Conservation (phyloP, 768 basidiomycete species). For the Dendrothele bispora region DNA sequence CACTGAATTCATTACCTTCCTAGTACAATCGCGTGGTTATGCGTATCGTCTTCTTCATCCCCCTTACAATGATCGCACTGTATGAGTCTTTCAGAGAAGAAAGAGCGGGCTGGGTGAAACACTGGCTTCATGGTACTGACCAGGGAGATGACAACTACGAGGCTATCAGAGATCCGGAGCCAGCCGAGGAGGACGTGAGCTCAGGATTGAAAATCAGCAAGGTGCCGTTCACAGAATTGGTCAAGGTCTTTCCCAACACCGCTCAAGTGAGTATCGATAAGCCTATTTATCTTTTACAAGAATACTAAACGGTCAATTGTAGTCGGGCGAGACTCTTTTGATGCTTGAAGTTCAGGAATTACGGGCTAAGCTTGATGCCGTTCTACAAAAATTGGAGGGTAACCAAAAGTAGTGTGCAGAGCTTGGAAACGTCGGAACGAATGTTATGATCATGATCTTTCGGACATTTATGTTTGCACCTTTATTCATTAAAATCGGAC, state of each 20-base stretch:
- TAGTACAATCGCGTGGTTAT: constrained; percentile 81
- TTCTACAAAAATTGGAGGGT: constrained; percentile 38
- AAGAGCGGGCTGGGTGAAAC: constrained; percentile 62
- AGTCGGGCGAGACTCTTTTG: constrained; percentile 74
- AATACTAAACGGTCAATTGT: constrained; percentile 1
- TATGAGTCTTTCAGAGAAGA: constrained; percentile 61
- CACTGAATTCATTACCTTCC: constrained; percentile 1
- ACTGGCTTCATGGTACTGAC: constrained; percentile 63
- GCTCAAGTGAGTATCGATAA: constrained; percentile 51
- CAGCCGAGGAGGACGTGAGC: constrained; percentile 53
- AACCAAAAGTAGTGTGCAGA: too few species aligned
- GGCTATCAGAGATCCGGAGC: constrained; percentile 55
- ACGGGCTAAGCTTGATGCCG: constrained; percentile 41
- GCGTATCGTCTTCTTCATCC: constrained; percentile 78
- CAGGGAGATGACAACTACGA: constrained; percentile 59
- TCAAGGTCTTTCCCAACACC: constrained; percentile 74
- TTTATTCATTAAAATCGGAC: too few species aligned
- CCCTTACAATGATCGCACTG: constrained; percentile 70
- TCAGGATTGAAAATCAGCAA: constrained; percentile 65
- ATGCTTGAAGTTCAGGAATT: constrained; percentile 62
- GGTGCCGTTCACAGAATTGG: constrained; percentile 66
- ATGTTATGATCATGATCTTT: too few species aligned
- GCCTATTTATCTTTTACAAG: constrained; percentile 4
- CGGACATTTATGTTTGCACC: too few species aligned
- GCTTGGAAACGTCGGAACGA: too few species aligned